Percentiles rank a stretch among this genome's conserved stretches.
Conservation (phyloP, 352 stramenopile species). For the Phytophthora boehmeriae region DNA sequence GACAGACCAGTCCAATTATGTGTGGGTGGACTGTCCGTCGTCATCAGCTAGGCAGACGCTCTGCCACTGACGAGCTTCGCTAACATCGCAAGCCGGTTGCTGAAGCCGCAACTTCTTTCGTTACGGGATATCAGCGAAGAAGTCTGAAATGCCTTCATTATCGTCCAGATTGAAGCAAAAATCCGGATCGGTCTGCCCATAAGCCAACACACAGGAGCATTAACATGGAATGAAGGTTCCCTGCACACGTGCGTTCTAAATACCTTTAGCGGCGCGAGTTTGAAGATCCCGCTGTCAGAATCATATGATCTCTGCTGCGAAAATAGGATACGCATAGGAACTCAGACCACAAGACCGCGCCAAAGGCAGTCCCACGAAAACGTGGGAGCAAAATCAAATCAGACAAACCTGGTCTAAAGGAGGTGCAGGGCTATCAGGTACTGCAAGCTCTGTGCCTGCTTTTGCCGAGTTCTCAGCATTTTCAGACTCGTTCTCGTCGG, state of each 20-base stretch:
- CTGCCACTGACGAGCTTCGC: constrained; percentile 17
- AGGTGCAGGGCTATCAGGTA: constrained; percentile 41
- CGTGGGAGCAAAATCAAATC: background rate
- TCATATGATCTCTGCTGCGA: constrained; percentile 78
- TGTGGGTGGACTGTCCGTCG: constrained; percentile 8
- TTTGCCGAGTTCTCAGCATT: constrained; percentile 17
- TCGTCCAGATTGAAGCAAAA: constrained; percentile 91
- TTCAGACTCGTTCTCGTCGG: constrained; percentile 50
- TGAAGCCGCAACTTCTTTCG: constrained; percentile 4
- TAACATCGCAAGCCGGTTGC: constrained; percentile 9
- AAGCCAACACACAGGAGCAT: constrained; percentile 3
- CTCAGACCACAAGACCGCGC: background rate
- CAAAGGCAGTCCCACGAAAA: background rate
- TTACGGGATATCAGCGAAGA: constrained; percentile 83
- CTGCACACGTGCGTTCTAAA: background rate
- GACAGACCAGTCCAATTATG: constrained; percentile 17
- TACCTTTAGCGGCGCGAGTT: constrained; percentile 87
- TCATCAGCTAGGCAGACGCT: constrained; percentile 5
- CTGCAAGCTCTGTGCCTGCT: constrained; percentile 21
- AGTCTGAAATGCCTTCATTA: constrained; percentile 87
- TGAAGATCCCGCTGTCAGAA: constrained; percentile 84
- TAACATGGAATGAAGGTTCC: constrained; percentile 3
- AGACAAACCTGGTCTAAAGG: constrained; percentile 62
- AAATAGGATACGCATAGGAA: constrained; percentile 9
- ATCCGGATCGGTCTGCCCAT: constrained; percentile 77